Base-by-base conservation (phyloP, 257 asterid genomes). In the Cordia subcordata region DNA sequence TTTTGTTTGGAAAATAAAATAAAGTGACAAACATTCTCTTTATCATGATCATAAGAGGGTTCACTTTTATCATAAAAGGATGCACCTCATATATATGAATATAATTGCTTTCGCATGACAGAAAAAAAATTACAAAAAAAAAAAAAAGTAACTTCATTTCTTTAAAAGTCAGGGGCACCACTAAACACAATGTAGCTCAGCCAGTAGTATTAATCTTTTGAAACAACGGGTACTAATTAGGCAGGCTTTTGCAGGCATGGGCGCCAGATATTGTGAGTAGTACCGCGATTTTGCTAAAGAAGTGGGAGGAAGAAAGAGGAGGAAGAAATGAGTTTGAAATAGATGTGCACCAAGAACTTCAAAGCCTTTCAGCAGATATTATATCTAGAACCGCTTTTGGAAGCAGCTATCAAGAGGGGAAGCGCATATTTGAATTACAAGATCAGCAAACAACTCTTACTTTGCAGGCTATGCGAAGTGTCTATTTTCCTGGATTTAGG, bases 401-500 rank as follows among this genome's bases (percentile, higher is more conserved):
- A 22, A 80, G 83, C 70, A 73, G 82, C 54, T 82, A 58, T 51
- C 77, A 85, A 59, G 87, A 82, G 64, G 90, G 90, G 17, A 78
- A 72, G 55, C 81, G 59, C 49, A 78, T 82, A n/a, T 85, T 79
- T 54, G 74, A 82, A 58, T 72, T 82, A 56, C 94, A 85, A 75
- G 82, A 85, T 39, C 78, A 72, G 57, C 94, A 85, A 78, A 58
- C 65, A 20, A 14, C 62, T 58, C 82, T 85, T 22, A 66, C 57
- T 42, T 53, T 79, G 73, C 71, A 75, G 66, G 81, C 89, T 32
- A 0, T 79, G 6, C 75, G 85, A 51, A 79, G 73, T 60, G 75
- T 82, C 8, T 85, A 82, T 40, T 65, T 85, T 60, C 94, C 89
- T 8, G 89, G 94, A 39, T 85, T 78, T 58, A 81, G 93, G 93